Conservation (phyloP, 2,329 filamentous ascomycete species). For the Colletotrichum lentis region DNA sequence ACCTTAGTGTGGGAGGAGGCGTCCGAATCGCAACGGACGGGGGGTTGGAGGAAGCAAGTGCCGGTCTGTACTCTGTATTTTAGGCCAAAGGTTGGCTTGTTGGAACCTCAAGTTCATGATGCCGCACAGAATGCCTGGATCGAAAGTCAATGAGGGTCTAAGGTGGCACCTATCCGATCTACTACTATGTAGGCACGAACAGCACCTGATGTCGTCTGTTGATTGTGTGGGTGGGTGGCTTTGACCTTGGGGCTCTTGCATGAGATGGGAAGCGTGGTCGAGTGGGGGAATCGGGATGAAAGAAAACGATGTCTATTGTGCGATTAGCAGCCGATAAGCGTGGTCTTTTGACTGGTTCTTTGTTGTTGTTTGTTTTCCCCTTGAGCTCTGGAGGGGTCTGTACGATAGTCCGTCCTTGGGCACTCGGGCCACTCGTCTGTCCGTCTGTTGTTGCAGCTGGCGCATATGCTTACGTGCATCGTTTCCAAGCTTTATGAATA, state of each 20-base stretch:
- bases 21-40: conserved; percentile 9
- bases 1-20: not conserved
- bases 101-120: not conserved
- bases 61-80: conserved; percentile 14
- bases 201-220: conserved; percentile 30
- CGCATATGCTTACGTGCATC: not conserved
- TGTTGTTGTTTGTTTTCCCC: conserved; percentile 1
- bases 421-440: not conserved
- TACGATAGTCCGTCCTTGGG: not conserved
- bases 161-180: conserved; percentile 11
- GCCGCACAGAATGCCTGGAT: not conserved
- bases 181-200: not conserved
- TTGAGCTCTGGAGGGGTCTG: not conserved
- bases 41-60: conserved; percentile 30
- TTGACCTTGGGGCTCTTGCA: not conserved
- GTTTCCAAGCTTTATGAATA: not conserved
- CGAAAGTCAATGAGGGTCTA: not conserved
- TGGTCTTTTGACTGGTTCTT: conserved; percentile 12
- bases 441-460: not conserved
- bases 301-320: conserved; percentile 1
- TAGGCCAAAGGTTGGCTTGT: not conserved
- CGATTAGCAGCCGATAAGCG: not conserved
- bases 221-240: conserved; percentile 6
- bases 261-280: not conserved
- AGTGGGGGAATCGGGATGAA: not conserved